phyloP scores from a whole-genome alignment of 495 filamentous ascomycete genomes.

The Xylaria longipes region DNA sequence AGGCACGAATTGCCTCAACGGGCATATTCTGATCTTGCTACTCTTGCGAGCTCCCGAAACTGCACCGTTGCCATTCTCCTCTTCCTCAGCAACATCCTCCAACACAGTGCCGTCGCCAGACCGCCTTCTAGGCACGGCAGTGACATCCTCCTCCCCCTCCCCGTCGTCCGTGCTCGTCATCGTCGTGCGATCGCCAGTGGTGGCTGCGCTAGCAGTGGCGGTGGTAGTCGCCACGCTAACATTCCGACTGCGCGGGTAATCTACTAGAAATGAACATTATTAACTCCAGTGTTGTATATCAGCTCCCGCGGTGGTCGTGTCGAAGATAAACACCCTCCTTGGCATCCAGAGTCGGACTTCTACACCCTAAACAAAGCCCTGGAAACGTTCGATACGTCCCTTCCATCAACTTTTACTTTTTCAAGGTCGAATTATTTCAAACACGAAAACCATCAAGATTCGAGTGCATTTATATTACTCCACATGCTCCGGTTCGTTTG shows the following conservation, averaged over 20 bases:
- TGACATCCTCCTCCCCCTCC: neutral
- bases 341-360: constrained; percentile 69
- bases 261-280: no score
- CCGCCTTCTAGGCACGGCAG: neutral
- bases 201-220: neutral
- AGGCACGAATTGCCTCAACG: no score
- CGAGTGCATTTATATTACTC: constrained; percentile 76
- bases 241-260: constrained; percentile 46
- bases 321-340: constrained; percentile 64
- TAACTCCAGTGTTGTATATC: no score
- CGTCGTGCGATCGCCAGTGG: constrained; percentile 3
- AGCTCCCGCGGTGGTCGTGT: constrained; percentile 74
- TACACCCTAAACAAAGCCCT: constrained; percentile 64
- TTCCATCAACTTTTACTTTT: constrained; percentile 74
- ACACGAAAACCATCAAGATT: constrained; percentile 76
- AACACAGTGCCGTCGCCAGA: constrained; percentile 15
- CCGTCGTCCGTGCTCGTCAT: constrained; percentile 1
- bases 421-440: constrained; percentile 78
- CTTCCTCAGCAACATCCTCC: constrained; percentile 25
- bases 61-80: no score
- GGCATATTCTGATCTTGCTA: no score
- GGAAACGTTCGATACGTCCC: constrained; percentile 67
- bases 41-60: no score
- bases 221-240: constrained; percentile 34
- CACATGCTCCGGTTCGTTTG: constrained; percentile 81